Base-by-base conservation (phyloP, 352 stramenopile genomes). In the Lagenidium sp. region DNA sequence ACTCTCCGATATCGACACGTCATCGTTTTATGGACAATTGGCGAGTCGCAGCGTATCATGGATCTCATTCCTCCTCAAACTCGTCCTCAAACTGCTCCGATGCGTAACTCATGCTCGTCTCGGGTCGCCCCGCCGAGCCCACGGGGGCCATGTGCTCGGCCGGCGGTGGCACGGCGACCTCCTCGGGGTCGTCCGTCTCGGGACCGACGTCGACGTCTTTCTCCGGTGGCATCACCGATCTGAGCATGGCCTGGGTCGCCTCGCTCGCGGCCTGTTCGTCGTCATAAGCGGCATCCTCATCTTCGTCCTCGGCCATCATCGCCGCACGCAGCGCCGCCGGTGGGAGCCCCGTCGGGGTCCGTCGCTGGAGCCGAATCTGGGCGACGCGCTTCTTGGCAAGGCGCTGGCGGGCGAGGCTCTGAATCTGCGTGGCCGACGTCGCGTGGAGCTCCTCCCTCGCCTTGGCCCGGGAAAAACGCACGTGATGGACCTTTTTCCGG, bases 81-180 rank as follows among this genome's bases (percentile, higher is more conserved):
- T 82, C 72, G 24, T 82, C 60, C 36, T 85, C 72, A 26, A 85
- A 85, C 46, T 75, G 58, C 28, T 85, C 68, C 5, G 65, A 78
- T 12, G 55, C 53, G 45, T 85, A 79, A 41, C 67, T 82, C 66
- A 68, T 65, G 53, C 62, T 65, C 12, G 71, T 85, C 39, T 73
- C 65, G 0, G 71, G 71, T 7, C 71, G 51, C 24, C n/a, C n/a
- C n/a, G n/a, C n/a, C n/a, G n/a, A n/a, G n/a, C n/a, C n/a, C n/a
- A n/a, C n/a, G n/a, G n/a, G n/a, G n/a, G n/a, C n/a, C n/a, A n/a
- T n/a, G n/a, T n/a, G n/a, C n/a, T n/a, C n/a, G n/a, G n/a, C n/a
- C n/a, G n/a, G n/a, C n/a, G n/a, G n/a, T n/a, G n/a, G n/a, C n/a
- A n/a, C n/a, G n/a, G n/a, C n/a, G n/a, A n/a, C n/a, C n/a, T n/a